These are phyloP conservation scores for Actinidia arguta DNA, from an alignment of 179 eudicot species.

Conservation along the genomic window DNA sequence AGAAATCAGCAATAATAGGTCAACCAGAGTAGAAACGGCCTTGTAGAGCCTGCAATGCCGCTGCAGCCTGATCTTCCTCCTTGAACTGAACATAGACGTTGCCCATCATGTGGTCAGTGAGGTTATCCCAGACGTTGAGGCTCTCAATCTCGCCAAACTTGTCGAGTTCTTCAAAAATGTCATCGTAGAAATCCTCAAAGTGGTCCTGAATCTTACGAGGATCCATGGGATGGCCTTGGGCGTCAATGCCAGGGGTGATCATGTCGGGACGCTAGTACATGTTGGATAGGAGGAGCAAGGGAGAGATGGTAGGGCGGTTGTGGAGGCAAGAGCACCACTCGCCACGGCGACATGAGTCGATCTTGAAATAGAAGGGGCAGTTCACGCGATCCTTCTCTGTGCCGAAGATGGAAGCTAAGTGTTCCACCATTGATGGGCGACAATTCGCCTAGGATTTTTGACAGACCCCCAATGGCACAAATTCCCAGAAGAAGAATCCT, in stretches of 20 bases:
- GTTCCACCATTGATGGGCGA: slow-evolving; percentile 56
- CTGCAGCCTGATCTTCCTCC: slow-evolving; percentile 69
- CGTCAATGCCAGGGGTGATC: slow-evolving; percentile 74
- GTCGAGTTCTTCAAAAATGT: slow-evolving; percentile 55
- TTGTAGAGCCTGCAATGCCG: slow-evolving; percentile 44
- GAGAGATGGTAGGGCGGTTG: slow-evolving; percentile 61
- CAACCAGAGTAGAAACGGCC: slow-evolving; percentile 62
- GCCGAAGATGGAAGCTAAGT: slow-evolving; percentile 74
- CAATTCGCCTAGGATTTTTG: not conserved
- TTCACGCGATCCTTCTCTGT: slow-evolving; percentile 77
- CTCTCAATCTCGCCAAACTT: slow-evolving; percentile 63
- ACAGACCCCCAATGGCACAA: too few relatives aligned
- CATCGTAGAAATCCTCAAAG: slow-evolving; percentile 63
- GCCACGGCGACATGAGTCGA: slow-evolving; percentile 73
- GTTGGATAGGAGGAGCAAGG: slow-evolving; percentile 65
- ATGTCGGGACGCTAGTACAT: slow-evolving; percentile 76
- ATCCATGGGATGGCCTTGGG: slow-evolving; percentile 73
- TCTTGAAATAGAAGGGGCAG: slow-evolving; percentile 78
- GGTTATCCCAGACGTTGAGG: slow-evolving; percentile 69
- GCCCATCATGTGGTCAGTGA: slow-evolving; percentile 73
- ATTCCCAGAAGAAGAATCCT: too few relatives aligned
- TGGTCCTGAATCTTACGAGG: slow-evolving; percentile 60
- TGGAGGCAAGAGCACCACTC: slow-evolving; percentile 77
- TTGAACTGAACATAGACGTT: slow-evolving; percentile 68
- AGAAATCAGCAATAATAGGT: slow-evolving; percentile 69